Base-by-base conservation (phyloP, 2,329 filamentous ascomycete genomes). In the Rhinocladiella mackenziei region DNA sequence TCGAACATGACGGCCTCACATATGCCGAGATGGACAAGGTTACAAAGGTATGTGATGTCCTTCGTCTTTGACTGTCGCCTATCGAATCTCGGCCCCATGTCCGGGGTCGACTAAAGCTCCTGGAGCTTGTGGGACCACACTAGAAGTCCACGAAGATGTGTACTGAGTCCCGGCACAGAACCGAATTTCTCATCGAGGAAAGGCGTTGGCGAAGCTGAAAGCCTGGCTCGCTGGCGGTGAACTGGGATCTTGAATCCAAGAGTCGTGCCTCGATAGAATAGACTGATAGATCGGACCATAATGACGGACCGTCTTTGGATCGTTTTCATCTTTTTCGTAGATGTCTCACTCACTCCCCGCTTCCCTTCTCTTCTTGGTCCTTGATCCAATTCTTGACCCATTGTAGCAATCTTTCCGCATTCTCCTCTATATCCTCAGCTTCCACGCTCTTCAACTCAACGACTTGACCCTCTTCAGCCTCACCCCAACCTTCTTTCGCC, bases 11-110 rank as follows among this genome's bases (percentile, higher is more conserved):
- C 54, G 89, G 89, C 30, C 73, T 87, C 68, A 98, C 92, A 71
- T 83, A 94, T 63, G 92, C 92, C 19, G 92, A 98, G 71, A 98
- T 98, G 92, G 84, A 88, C 39, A 89, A 81, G 53, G 72, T 85
- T 66, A 87, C 86, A 71, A 91, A 95, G 85, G 89, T 89, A 73
- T 60, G 71, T 58, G 41, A 17, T 41, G 8, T 25, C 37, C 39
- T 17, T 32, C 23, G 11, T 46, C 14, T 15, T 15, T 11, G 7
- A 26, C n/a, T n/a, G n/a, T n/a, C n/a, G n/a, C n/a, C n/a, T n/a
- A n/a, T n/a, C n/a, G n/a, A n/a, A n/a, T n/a, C n/a, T n/a, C n/a
- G n/a, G n/a, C n/a, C n/a, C n/a, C n/a, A n/a, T n/a, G n/a, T n/a
- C n/a, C n/a, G n/a, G n/a, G n/a, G n/a, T n/a, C n/a, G n/a, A n/a